phyloP scores from a whole-genome alignment of 441 rosid species.

The Dalechampia spathulata region DNA sequence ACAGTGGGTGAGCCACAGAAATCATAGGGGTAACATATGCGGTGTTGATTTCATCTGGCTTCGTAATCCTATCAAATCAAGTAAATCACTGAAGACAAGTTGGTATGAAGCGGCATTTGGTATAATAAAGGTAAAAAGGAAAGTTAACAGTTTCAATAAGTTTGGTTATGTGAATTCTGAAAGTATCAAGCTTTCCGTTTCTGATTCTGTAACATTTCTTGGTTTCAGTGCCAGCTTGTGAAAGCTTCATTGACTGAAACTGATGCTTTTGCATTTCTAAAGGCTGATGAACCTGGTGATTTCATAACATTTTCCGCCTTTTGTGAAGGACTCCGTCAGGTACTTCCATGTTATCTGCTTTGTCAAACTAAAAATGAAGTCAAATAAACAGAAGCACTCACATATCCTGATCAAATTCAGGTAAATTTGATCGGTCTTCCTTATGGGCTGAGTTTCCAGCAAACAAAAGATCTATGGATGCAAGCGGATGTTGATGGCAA shows the following conservation, averaged over 20 bases:
- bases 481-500: slow-evolving; percentile 67
- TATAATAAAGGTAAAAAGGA: slow-evolving; percentile 74
- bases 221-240: slow-evolving; percentile 54
- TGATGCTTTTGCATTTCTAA: slow-evolving; percentile 57
- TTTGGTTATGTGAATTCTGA: background rate
- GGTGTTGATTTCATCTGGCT: slow-evolving; percentile 98
- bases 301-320: slow-evolving; percentile 51
- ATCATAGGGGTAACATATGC: slow-evolving; percentile 90
- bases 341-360: slow-evolving; percentile 18
- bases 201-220: slow-evolving; percentile 14
- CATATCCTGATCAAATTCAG: slow-evolving; percentile 25
- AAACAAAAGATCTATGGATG: slow-evolving; percentile 62
- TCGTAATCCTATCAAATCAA: slow-evolving; percentile 56
- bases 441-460: slow-evolving; percentile 60
- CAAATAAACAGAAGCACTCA: slow-evolving; percentile 9
- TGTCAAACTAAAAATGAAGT: background rate
- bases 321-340: slow-evolving; percentile 78
- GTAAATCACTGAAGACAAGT: slow-evolving; percentile 57
- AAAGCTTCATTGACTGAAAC: slow-evolving; percentile 51
- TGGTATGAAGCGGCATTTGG: slow-evolving; percentile 87
- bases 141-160: background rate
- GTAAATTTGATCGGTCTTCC: slow-evolving; percentile 55
- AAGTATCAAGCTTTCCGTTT: background rate
- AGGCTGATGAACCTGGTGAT: slow-evolving; percentile 42
- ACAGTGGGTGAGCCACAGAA: slow-evolving; percentile 97